phyloP scores from a whole-genome alignment of 108 stramenopile genomes.

The Epithemia pelagica region DNA sequence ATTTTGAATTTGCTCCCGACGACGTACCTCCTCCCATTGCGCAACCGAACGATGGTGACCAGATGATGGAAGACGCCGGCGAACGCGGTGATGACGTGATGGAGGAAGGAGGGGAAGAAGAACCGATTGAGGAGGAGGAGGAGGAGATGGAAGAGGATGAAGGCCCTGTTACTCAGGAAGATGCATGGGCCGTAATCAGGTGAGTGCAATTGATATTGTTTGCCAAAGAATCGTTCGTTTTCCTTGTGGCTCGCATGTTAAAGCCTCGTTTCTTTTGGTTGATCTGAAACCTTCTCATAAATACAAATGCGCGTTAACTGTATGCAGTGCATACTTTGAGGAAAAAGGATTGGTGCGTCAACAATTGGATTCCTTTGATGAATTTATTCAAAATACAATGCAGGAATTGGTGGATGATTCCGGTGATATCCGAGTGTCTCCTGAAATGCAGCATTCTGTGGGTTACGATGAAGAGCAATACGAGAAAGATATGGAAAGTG shows the following conservation, averaged over 20 bases:
- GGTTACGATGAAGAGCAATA: conserved; percentile 72
- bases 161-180: conserved; percentile 95
- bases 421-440: conserved; percentile 88
- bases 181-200: conserved; percentile 97
- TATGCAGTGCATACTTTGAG: conserved; percentile 86
- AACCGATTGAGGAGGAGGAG: background rate
- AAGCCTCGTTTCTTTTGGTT: too few relatives aligned
- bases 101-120: conserved; percentile 1
- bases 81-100: background rate
- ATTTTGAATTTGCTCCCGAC: background rate
- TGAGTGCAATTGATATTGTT: conserved; percentile 17
- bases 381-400: conserved; percentile 97
- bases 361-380: conserved; percentile 98
- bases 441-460: conserved; percentile 86
- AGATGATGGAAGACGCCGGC: background rate
- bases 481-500: conserved; percentile 41
- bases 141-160: conserved; percentile 23
- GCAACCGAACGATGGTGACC: background rate
- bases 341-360: conserved; percentile 99
- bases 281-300: too few relatives aligned
- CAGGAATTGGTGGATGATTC: conserved; percentile 95
- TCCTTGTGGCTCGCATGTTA: background rate
- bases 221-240: background rate
- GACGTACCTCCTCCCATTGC: background rate
- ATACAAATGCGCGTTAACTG: too few relatives aligned